Conservation (phyloP, 129 eudicot genomes). For the Sambucus nigra region DNA sequence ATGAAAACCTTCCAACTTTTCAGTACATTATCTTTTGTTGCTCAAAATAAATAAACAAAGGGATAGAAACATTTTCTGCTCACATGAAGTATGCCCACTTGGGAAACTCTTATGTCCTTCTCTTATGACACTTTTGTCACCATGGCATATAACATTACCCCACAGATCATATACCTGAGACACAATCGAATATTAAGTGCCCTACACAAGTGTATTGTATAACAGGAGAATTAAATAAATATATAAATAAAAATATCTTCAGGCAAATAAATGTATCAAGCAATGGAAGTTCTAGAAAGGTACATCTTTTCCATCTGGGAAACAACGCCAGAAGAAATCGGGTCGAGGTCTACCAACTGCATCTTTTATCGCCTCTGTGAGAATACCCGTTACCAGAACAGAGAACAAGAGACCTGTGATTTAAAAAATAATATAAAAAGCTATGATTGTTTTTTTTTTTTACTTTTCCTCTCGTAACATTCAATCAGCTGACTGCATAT, state of each 20-base stretch:
- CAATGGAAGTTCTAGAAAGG: neutral
- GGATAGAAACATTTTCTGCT: conserved; percentile 11
- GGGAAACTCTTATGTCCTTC: conserved; percentile 92
- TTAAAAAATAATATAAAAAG: neutral
- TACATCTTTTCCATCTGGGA: conserved; percentile 95
- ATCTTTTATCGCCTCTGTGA: conserved; percentile 78
- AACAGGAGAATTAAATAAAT: neutral
- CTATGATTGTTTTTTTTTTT: neutral
- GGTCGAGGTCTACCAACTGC: conserved; percentile 96
- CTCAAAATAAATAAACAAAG: neutral
- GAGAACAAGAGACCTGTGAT: conserved; percentile 61
- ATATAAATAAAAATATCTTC: neutral
- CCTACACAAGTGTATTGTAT: neutral
- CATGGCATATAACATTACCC: conserved; percentile 82
- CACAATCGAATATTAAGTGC: neutral
- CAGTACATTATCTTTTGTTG: no score
- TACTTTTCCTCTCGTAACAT: neutral
- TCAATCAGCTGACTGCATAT: neutral
- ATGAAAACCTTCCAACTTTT: no score
- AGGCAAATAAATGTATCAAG: neutral
- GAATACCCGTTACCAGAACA: conserved; percentile 58
- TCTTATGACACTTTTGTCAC: conserved; percentile 37
- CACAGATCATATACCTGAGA: conserved; percentile 56
- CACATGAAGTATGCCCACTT: conserved; percentile 86
- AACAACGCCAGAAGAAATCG: conserved; percentile 95